Evolutionary conservation across 1,139 yeast genomes (phyloP).

Genomic region (Yarrowia galli): DNA sequence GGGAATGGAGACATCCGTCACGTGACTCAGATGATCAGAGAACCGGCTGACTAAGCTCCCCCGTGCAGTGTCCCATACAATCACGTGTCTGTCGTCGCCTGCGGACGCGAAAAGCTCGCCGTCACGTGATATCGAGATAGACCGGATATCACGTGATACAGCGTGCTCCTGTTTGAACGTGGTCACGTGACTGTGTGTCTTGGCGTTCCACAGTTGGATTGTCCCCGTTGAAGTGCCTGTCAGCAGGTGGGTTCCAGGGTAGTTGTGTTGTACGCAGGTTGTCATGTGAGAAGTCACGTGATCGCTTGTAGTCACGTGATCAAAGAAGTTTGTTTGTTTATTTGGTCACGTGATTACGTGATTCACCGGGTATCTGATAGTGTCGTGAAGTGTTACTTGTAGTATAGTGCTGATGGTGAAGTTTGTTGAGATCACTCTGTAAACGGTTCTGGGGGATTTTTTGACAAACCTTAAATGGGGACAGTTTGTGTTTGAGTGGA

Average conservation of each 20-base stretch:
- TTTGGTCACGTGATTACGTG: constrained; percentile 2
- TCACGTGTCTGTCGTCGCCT: constrained; percentile 52
- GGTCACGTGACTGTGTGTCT: constrained; percentile 10
- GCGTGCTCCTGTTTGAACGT: constrained; percentile 16
- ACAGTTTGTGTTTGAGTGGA: too few relatives aligned
- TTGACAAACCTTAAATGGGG: too few relatives aligned
- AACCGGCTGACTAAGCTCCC: constrained; percentile 18
- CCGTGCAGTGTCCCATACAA: constrained; percentile 49
- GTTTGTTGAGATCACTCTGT: too few relatives aligned
- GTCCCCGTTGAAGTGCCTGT: background rate
- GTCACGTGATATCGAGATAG: background rate
- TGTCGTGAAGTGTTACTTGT: too few relatives aligned
- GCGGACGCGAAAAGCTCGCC: constrained; percentile 47
- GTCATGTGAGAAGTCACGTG: constrained; percentile 3
- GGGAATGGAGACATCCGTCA: background rate
- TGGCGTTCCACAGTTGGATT: constrained; percentile 22
- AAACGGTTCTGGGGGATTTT: too few relatives aligned
- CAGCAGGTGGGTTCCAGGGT: constrained; percentile 7
- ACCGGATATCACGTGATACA: background rate
- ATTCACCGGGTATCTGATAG: too few relatives aligned
- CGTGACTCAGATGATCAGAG: constrained; percentile 12
- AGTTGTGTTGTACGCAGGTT: constrained; percentile 19
- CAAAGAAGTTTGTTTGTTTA: background rate
- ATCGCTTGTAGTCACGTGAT: background rate
- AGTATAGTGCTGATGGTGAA: too few relatives aligned